phyloP scores from a whole-genome alignment of 1,284 basidiomycete species.

The Austroboletus novae-zelandiae region DNA sequence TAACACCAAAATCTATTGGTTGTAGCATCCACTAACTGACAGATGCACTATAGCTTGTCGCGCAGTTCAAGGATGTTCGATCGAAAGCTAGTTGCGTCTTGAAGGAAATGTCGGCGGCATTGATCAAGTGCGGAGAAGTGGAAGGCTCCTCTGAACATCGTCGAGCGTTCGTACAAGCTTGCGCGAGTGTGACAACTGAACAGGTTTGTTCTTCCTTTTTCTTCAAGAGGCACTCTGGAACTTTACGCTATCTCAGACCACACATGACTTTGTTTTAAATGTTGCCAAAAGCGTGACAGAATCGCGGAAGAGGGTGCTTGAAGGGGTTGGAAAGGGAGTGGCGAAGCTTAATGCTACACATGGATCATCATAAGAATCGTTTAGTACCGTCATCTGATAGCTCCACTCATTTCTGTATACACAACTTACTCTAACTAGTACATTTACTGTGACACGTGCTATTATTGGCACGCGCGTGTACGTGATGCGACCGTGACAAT shows the following conservation, averaged over 20 bases:
- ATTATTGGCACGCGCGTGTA: not conserved
- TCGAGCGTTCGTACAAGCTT: conserved; percentile 50
- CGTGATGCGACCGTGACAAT: conserved; percentile 23
- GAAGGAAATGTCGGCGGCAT: conserved; percentile 52
- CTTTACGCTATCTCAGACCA: conserved; percentile 43
- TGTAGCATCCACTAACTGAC: conserved; percentile 1
- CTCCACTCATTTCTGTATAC: conserved; percentile 32
- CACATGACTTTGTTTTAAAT: conserved; percentile 60
- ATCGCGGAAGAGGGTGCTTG: conserved; percentile 65
- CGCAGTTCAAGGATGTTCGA: conserved; percentile 62
- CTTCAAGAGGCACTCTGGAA: not conserved
- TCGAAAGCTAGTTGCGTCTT: conserved; percentile 49
- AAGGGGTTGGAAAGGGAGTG: conserved; percentile 69
- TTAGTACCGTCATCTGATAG: conserved; percentile 6
- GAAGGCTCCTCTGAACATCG: conserved; percentile 52
- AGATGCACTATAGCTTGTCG: conserved; percentile 50
- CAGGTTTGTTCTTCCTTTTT: conserved; percentile 38
- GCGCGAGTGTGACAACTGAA: conserved; percentile 38
- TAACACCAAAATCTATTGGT: not conserved
- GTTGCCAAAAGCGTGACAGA: conserved; percentile 66
- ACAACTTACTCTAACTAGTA: conserved; percentile 6
- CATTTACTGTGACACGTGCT: no score
- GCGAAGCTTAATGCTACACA: conserved; percentile 51
- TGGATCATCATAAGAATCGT: conserved; percentile 22
- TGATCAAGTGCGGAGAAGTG: conserved; percentile 49